Percentiles rank a stretch among this genome's conserved stretches.
phyloP scores from a whole-genome alignment of 73 alveolate species.

The Diophrys appendiculata region DNA sequence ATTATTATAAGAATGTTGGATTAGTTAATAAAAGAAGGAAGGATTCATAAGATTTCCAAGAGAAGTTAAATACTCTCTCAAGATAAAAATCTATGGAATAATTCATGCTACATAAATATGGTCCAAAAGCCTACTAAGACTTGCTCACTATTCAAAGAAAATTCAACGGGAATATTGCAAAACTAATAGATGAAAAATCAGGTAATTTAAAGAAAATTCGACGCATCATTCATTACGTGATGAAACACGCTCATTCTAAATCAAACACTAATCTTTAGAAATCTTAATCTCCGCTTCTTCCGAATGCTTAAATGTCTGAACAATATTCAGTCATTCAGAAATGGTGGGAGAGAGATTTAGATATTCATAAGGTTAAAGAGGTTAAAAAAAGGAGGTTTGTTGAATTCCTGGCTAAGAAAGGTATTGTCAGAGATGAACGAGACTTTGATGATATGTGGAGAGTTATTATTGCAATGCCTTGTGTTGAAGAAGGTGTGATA shows the following conservation, averaged over 20 bases:
- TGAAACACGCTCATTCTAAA: neutral
- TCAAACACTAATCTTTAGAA: no score
- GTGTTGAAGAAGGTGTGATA: neutral
- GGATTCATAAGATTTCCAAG: neutral
- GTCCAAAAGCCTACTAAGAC: neutral
- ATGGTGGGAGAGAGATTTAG: neutral
- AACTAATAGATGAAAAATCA: neutral
- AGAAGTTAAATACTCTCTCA: neutral
- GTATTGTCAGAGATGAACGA: neutral
- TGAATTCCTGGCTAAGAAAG: neutral
- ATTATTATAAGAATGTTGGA: neutral
- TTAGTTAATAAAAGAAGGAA: no score
- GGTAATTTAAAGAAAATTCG: neutral
- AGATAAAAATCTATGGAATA: neutral
- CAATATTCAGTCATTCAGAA: neutral
- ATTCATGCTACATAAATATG: neutral
- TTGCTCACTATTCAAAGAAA: neutral
- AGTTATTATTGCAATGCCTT: neutral
- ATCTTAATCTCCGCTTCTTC: neutral
- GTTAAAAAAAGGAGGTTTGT: neutral
- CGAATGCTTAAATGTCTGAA: neutral
- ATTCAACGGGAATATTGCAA: neutral
- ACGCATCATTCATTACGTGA: neutral
- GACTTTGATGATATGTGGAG: constrained; percentile 1
- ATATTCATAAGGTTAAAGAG: neutral